Conservation (phyloP, 257 asterid species). For the Salvia rosmarinus region DNA sequence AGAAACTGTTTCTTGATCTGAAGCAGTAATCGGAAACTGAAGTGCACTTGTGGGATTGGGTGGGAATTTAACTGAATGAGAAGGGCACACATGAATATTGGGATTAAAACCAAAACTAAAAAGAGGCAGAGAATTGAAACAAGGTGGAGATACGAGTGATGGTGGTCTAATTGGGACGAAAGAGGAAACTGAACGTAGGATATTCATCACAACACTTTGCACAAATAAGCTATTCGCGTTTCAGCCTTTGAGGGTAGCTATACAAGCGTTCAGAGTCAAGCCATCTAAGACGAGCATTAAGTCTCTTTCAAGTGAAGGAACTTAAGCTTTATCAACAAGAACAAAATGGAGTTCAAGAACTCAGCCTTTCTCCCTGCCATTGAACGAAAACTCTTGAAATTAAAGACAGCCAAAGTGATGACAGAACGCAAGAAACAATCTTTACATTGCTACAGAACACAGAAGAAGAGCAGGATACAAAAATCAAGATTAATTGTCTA, state of each 20-base stretch:
- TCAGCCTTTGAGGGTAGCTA: slow-evolving; percentile 17
- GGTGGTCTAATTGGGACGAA: slow-evolving; percentile 39
- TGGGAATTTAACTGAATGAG: slow-evolving; percentile 35
- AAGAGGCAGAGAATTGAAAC: slow-evolving; percentile 22
- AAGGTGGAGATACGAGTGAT: slow-evolving; percentile 28
- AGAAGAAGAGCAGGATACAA: not conserved
- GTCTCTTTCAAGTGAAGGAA: not conserved
- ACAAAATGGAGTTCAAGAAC: slow-evolving; percentile 11
- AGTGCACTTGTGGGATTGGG: slow-evolving; percentile 26
- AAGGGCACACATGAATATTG: slow-evolving; percentile 24
- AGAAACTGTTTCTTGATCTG: slow-evolving; percentile 50
- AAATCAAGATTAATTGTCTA: not conserved
- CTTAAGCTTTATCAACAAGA: not conserved
- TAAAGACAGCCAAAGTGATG: not conserved
- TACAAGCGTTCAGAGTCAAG: slow-evolving; percentile 8
- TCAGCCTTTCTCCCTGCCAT: slow-evolving; percentile 26
- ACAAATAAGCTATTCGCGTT: slow-evolving; percentile 23
- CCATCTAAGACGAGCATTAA: not conserved
- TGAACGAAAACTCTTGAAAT: not conserved
- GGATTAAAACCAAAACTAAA: slow-evolving; percentile 19
- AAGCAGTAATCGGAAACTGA: slow-evolving; percentile 35
- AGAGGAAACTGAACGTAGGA: slow-evolving; percentile 41
- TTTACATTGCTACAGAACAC: not conserved
- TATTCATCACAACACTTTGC: slow-evolving; percentile 34
- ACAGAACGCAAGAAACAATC: not conserved